These are phyloP conservation scores for Rhizophlyctis rosea DNA, from an alignment of 192 early-diverging fungal species.

Conservation along the genomic window DNA sequence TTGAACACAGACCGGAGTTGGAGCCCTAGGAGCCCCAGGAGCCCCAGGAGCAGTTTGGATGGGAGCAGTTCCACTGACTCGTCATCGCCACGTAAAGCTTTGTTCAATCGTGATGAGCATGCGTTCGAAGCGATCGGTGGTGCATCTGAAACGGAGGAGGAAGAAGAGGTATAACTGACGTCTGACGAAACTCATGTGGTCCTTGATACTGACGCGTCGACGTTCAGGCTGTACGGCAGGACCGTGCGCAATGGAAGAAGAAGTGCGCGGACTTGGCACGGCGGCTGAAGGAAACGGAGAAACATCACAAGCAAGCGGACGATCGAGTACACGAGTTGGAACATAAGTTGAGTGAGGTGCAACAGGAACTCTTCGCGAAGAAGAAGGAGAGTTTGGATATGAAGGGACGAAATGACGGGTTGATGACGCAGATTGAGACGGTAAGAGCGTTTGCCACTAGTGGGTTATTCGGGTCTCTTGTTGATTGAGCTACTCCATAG, in stretches of 20 bases:
- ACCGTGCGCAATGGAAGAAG: not conserved
- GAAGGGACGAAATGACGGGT: not conserved
- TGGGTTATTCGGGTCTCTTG: not conserved
- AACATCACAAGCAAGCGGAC: constrained; percentile 1
- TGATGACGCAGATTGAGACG: constrained; percentile 7
- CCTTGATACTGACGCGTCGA: not conserved
- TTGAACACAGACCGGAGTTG: too few relatives aligned
- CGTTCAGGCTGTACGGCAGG: not conserved
- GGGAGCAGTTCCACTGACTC: too few relatives aligned
- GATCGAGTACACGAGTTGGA: constrained; percentile 2
- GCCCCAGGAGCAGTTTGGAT: too few relatives aligned
- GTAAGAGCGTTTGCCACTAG: not conserved
- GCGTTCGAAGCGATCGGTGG: not conserved
- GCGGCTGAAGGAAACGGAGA: constrained; percentile 4
- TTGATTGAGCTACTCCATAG: not conserved
- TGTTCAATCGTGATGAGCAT: not conserved
- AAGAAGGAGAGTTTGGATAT: constrained; percentile 4
- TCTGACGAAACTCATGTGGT: not conserved
- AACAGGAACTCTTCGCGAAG: not conserved
- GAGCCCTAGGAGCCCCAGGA: too few relatives aligned
- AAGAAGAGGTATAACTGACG: too few relatives aligned
- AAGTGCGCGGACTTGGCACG: constrained; percentile 3
- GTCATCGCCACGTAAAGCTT: not conserved
- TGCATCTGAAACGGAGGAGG: too few relatives aligned
- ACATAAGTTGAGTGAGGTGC: not conserved